Conservation (phyloP, 1,139 yeast species). For the Yamadazyma trypodendri region DNA sequence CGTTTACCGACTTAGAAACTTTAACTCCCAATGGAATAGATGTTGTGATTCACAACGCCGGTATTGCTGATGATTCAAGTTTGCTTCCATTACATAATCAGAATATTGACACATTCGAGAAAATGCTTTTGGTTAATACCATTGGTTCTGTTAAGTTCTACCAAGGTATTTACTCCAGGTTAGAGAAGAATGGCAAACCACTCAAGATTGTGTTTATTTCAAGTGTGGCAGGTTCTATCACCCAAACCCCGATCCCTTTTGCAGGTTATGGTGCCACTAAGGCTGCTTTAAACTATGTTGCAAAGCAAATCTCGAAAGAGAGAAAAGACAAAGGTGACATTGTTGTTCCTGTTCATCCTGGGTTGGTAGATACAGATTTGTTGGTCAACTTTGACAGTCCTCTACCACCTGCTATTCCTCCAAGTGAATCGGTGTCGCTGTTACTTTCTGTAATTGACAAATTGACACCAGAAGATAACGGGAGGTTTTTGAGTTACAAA, state of each 20-base stretch:
- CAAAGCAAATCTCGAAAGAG: slow-evolving; percentile 4
- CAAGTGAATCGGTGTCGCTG: not conserved
- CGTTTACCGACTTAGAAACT: slow-evolving; percentile 4
- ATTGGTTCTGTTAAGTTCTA: slow-evolving; percentile 30
- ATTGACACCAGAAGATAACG: slow-evolving; percentile 1
- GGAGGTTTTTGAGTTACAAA: not conserved
- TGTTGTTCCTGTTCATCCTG: slow-evolving; percentile 49
- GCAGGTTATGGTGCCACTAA: slow-evolving; percentile 5
- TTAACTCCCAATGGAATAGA: slow-evolving; percentile 6
- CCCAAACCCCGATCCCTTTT: slow-evolving; percentile 1
- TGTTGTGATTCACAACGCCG: slow-evolving; percentile 8
- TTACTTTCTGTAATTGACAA: not conserved
- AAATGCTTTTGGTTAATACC: slow-evolving; percentile 25
- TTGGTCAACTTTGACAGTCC: not conserved
- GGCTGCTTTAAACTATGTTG: slow-evolving; percentile 5
- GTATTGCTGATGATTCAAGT: not conserved
- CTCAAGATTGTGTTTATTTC: slow-evolving; percentile 26
- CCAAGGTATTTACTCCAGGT: slow-evolving; percentile 23
- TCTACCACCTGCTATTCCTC: not conserved
- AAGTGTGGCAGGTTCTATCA: slow-evolving; percentile 23
- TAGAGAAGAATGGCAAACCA: slow-evolving; percentile 15
- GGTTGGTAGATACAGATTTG: slow-evolving; percentile 9
- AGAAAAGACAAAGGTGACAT: slow-evolving; percentile 30
- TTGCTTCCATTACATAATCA: not conserved
- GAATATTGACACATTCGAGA: slow-evolving; percentile 12